Evolutionary conservation across 1,139 yeast species (phyloP).

Genomic region (Diutina siamensis): DNA sequence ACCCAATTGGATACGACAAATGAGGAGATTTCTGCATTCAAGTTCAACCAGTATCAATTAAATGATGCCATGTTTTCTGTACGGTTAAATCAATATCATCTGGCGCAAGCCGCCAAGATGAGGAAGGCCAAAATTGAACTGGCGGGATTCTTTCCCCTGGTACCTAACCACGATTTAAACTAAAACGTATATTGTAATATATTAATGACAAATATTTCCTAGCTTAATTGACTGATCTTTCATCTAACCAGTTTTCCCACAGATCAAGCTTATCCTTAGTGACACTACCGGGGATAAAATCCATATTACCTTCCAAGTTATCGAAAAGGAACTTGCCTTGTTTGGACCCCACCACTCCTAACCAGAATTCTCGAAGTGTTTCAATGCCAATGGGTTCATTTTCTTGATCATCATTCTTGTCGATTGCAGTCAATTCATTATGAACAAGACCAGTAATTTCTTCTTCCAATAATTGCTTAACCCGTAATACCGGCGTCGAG

Average conservation of each 20-base stretch:
- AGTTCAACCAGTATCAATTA: slow-evolving; percentile 38
- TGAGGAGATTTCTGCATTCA: slow-evolving; percentile 13
- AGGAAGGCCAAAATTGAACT: slow-evolving; percentile 28
- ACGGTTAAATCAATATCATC: slow-evolving; percentile 32
- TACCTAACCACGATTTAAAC: slow-evolving; percentile 21
- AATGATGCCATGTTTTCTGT: slow-evolving; percentile 42
- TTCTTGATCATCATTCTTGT: slow-evolving; percentile 20
- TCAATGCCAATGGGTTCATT: slow-evolving; percentile 15
- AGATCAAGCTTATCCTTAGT: slow-evolving; percentile 37
- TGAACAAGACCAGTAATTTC: slow-evolving; percentile 52
- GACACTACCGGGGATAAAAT: slow-evolving; percentile 62
- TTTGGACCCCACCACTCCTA: slow-evolving; percentile 33
- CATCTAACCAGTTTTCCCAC: slow-evolving; percentile 77
- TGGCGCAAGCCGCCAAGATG: slow-evolving; percentile 27
- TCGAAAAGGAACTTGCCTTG: slow-evolving; percentile 39
- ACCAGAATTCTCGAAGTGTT: slow-evolving; percentile 27
- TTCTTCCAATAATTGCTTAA: slow-evolving; percentile 44
- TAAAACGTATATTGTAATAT: neutral
- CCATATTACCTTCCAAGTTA: slow-evolving; percentile 63
- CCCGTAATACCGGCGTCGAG: slow-evolving; percentile 55
- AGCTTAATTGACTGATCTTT: slow-evolving; percentile 44
- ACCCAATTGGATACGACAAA: slow-evolving; percentile 9
- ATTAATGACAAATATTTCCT: too few relatives aligned
- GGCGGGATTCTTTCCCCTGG: slow-evolving; percentile 45
- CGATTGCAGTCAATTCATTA: slow-evolving; percentile 33